Evolutionary conservation across 257 asterid species (phyloP), one percentile per base, ranked within the genome.

Genomic region (Petrea volubilis): DNA sequence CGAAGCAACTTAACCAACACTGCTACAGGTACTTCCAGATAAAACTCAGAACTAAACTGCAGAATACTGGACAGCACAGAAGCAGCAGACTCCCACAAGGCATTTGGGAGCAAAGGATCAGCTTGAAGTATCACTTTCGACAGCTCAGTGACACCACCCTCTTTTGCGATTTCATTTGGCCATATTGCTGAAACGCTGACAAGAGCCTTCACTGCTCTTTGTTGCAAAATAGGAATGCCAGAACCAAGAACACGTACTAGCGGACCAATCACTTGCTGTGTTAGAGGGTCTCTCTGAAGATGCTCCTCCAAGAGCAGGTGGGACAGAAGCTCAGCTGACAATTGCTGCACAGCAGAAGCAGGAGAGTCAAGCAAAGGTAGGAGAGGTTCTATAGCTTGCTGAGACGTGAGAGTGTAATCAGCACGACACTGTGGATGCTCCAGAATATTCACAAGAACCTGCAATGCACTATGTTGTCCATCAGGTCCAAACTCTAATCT

Each of bases 121-220:
- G 96, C 86, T 69, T 95, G 97, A 78, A 95, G 84, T 71, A 95
- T 83, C 62, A 92, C 96, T 72, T 77, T 91, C 46, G 99, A 95
- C 56, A 95, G 82, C 81, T 92, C 96, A 75, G 84, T 73, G 10
- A 95, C 99, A 20, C 98, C 99, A 23, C 99, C 99, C 81, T 92
- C 99, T 79, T 84, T 95, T 18, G 99, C 99, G 57, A 95, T 95
- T 77, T 95, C 98, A 71, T 92, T 95, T 29, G 99, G 97, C 98
- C 98, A 95, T 59, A 85, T 82, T 52, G 80, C 70, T n/a, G 95
- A 88, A 60, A 92, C 78, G 60, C 92, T 81, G 34, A 95, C 98
- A 41, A 95, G 96, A 71, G 99, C 97, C 85, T 80, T 88, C 70
- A 90, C 93, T 14, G 99, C 95, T 77, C 95, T 83, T 86, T 92